Percentiles rank a stretch among this genome's conserved stretches.
These are phyloP conservation scores for Eucalyptus dawsonii DNA, from an alignment of 345 rosid genomes.

Conservation along the genomic window DNA sequence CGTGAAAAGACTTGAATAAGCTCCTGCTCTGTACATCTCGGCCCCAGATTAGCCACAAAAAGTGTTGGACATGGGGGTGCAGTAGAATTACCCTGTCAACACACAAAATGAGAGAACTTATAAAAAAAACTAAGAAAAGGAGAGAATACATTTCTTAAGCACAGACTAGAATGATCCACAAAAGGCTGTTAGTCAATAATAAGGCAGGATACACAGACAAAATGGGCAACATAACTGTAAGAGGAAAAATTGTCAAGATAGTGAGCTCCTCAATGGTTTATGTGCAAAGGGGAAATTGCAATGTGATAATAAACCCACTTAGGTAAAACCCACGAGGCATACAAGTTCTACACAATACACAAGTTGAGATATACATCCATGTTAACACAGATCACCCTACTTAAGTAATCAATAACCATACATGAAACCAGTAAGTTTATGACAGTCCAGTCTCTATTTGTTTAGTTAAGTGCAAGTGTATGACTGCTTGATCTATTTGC, in stretches of 20 bases:
- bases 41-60: conserved; percentile 79
- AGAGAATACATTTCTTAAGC: background rate
- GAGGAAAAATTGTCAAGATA: background rate
- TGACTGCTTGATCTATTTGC: background rate
- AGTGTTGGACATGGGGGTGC: conserved; percentile 86
- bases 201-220: background rate
- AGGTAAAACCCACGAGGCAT: background rate
- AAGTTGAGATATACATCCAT: background rate
- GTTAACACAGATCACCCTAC: background rate
- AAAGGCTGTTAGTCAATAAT: background rate
- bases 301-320: background rate
- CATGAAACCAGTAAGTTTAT: background rate
- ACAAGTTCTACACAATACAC: background rate
- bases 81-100: conserved; percentile 31
- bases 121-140: background rate
- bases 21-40: conserved; percentile 75
- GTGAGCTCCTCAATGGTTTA: background rate
- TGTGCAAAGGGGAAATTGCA: background rate
- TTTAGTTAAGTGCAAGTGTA: background rate
- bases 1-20: conserved; percentile 69
- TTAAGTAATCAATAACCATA: background rate
- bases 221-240: background rate
- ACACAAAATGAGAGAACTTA: background rate
- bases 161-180: background rate
- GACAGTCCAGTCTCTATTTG: background rate